Percentiles rank a stretch among this genome's conserved stretches.
Evolutionary conservation across 805 yeast genomes (phyloP).

Genomic region (Dipodascopsis uninucleata): DNA sequence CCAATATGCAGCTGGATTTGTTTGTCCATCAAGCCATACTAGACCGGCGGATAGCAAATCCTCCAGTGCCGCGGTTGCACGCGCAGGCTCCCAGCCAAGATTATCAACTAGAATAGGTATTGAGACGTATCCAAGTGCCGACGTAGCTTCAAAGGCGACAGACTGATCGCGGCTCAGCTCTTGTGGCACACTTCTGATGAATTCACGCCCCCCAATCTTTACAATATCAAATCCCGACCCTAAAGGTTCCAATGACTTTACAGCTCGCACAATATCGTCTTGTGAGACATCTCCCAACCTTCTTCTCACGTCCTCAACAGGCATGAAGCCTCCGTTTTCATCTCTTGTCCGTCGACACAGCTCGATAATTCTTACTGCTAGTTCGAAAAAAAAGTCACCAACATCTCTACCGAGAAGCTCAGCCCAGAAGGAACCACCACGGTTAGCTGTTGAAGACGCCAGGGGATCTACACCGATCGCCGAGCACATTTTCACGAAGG

Average conservation of each 20-base stretch:
- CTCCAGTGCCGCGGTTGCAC: conserved; percentile 54
- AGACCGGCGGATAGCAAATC: conserved; percentile 80
- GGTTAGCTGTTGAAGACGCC: conserved; percentile 34
- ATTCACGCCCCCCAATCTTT: conserved; percentile 51
- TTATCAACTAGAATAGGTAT: conserved; percentile 64
- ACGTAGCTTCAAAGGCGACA: conserved; percentile 68
- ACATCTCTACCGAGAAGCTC: conserved; percentile 37
- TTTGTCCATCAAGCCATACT: conserved; percentile 71
- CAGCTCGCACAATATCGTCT: conserved; percentile 55
- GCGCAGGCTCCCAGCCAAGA: conserved; percentile 62
- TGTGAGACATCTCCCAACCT: conserved; percentile 37
- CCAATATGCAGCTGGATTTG: conserved; percentile 38
- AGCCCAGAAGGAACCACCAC: conserved; percentile 38
- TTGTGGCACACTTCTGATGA: conserved; percentile 60
- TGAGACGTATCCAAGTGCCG: conserved; percentile 71
- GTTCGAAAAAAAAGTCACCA: conserved; percentile 58
- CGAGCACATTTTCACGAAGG: conserved; percentile 71
- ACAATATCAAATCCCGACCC: conserved; percentile 72
- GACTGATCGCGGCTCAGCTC: conserved; percentile 67
- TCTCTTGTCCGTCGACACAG: conserved; percentile 65
- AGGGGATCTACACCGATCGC: conserved; percentile 84
- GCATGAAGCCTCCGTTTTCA: conserved; percentile 77
- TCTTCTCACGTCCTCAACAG: conserved; percentile 51
- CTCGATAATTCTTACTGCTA: conserved; percentile 73
- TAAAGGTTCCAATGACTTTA: conserved; percentile 50